Conservation (phyloP, 441 rosid genomes). For the Pelargonium hybrid region DNA sequence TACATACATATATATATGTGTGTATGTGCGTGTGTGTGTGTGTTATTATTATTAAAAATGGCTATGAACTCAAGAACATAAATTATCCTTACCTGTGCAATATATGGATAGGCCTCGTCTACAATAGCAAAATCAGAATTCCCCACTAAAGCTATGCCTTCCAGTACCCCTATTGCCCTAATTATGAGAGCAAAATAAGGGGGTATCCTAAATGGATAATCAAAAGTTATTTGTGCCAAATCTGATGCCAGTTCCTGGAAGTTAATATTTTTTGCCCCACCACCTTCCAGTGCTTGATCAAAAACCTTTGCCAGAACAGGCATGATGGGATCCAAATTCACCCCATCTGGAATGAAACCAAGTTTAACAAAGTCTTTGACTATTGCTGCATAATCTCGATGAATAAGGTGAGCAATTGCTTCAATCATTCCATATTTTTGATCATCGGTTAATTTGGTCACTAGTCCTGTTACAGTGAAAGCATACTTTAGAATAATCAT, state of each 20-base stretch:
- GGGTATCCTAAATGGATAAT: constrained; percentile 95
- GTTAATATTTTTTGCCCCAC: constrained; percentile 85
- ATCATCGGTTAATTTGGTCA: constrained; percentile 86
- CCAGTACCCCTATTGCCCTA: constrained; percentile 92
- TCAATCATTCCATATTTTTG: constrained; percentile 98
- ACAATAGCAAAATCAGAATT: constrained; percentile 92
- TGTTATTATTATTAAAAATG: neutral
- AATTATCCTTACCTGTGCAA: constrained; percentile 64
- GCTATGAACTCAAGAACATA: neutral
- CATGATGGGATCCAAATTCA: constrained; percentile 88
- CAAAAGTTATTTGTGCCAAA: constrained; percentile 93
- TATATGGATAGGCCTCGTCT: constrained; percentile 94
- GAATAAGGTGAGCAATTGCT: constrained; percentile 94
- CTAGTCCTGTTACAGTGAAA: constrained; percentile 54
- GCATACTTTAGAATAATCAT: constrained; percentile 16
- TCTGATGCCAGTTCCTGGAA: constrained; percentile 95
- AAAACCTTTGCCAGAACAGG: constrained; percentile 95
- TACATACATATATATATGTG: no score
- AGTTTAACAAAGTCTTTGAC: constrained; percentile 95
- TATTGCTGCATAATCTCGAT: constrained; percentile 78
- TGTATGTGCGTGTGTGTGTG: no score
- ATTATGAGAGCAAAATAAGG: constrained; percentile 95
- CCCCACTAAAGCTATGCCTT: constrained; percentile 94
- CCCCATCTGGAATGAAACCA: constrained; percentile 89
- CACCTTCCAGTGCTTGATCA: constrained; percentile 99